Evolutionary conservation across 305 asterid genomes (phyloP), one percentile per base, ranked within the genome.

Genomic region (Fraxinus nigra): DNA sequence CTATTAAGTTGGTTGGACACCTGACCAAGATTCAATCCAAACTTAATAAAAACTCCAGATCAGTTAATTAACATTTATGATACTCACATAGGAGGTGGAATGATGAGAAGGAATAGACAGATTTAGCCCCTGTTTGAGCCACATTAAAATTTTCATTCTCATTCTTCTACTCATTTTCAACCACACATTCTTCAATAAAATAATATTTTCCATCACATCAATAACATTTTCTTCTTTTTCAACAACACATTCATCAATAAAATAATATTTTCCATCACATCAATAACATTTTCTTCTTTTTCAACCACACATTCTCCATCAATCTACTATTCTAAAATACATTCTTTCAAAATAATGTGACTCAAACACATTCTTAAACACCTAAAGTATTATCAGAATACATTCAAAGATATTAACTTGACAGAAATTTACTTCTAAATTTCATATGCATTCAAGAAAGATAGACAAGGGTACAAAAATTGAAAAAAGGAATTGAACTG

Each of bases 1-100:
- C 83, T 89, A 89, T 96, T 96, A 76, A 96, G 92, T 80, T 96
- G 98, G 87, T 85, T 89, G 24, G 98, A 96, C 34, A 96, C 98
- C 99, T 96, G 92, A 83, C 85, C n/a, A 87, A 32, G 83, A 78
- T 34, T 77, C 61, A 59, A 22, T 24, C 54, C 70, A 78, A 79
- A 77, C 65, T 30, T 76, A 67, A 82, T 76, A 48, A 5, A 72
- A 63, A 32, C 72, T 34, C 70, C 10, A 78, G 43, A 40, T 40
- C 20, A 33, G 82, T 84, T 18, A 38, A 74, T 33, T 7, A 38
- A 69, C 4, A 73, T 65, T n/a, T 73, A 67, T 20, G n/a, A n/a
- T n/a, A 30, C 67, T 54, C 6, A 6, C 24, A 54, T n/a, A 54
- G 22, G 5, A 14, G 59, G 20, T 54, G 24, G 9, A 54, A 54